phyloP scores from a whole-genome alignment of 345 rosid species.

The Jatropha curcas region DNA sequence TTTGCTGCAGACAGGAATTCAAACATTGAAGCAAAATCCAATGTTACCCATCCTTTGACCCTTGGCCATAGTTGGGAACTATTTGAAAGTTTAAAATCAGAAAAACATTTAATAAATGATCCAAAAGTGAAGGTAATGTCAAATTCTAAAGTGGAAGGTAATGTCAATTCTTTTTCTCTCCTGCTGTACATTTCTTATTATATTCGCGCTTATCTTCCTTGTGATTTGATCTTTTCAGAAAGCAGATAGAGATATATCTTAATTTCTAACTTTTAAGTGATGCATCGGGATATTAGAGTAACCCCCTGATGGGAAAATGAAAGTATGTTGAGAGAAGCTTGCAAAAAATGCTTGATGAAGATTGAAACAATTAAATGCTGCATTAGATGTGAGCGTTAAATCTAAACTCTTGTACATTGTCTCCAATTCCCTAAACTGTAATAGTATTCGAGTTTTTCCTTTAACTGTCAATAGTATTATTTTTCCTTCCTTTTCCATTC shows the following conservation, averaged over 20 bases:
- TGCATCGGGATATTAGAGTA: neutral
- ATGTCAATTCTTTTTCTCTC: too few relatives aligned
- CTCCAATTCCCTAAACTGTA: too few relatives aligned
- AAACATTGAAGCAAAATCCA: slow-evolving; percentile 6
- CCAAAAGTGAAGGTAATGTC: too few relatives aligned
- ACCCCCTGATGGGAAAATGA: neutral
- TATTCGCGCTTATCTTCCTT: neutral
- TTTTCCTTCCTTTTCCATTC: too few relatives aligned
- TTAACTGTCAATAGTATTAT: neutral
- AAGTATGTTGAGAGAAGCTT: neutral
- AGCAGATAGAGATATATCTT: slow-evolving; percentile 12
- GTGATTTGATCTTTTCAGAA: slow-evolving; percentile 13
- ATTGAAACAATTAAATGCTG: slow-evolving; percentile 16
- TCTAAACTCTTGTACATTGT: neutral
- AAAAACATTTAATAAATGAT: neutral
- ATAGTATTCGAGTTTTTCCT: too few relatives aligned
- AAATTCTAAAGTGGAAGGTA: too few relatives aligned
- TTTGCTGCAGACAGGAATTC: too few relatives aligned
- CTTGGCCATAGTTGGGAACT: slow-evolving; percentile 13
- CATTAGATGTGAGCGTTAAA: slow-evolving; percentile 20
- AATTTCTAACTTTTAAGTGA: slow-evolving; percentile 1
- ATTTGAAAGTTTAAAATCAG: slow-evolving; percentile 10
- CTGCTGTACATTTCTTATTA: too few relatives aligned
- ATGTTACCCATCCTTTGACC: neutral
- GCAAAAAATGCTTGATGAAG: slow-evolving; percentile 11